Evolutionary conservation across 192 early-diverging fungal genomes (phyloP), one percentile per base, ranked within the genome.

Genomic region (Kappamyces sp.): DNA sequence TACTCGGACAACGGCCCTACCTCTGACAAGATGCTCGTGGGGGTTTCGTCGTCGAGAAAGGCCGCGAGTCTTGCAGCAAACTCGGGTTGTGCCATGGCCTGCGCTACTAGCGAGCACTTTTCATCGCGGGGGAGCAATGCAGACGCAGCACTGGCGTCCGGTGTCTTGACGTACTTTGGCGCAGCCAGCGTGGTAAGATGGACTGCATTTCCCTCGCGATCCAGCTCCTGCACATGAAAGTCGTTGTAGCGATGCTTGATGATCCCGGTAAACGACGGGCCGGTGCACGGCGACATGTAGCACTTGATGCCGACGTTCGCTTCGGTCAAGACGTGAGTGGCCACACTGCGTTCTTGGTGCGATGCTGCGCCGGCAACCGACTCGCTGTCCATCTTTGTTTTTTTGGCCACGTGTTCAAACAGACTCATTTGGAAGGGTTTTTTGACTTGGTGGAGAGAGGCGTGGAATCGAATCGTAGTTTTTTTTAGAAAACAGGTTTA

Each of bases 201-300:
- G 5, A 93, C 84, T 1, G 88, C 77, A 29, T 79, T 62, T 14
- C 89, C 89, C 15, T 69, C 55, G 35, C 63, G 52, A 61, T 87
- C 86, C 12, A 98, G 86, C 78, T 98, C 95, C 70, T 92, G 86
- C 30, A 98, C 95, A 36, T 91, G 71, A 70, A 98, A 98, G 66
- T 98, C 95, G 0, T 80, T 70, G 47, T 76, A 86, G 61, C 93
- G 88, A 63, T 79, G 70, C 57, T 86, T 86, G 7, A 86, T 75
- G 42, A 80, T 75, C 32, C 73, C 85, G 0, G 66, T 74, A 57
- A 86, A 83, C 1, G 55, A 59, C 3, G 42, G 58, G 9, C 53
- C 8, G 1, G 38, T 32, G 22, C 22, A 22, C 29, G 54, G 65
- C 32, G 54, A 38, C 4, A 80, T 59, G 67, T 68, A 88, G 35